Base-by-base conservation (phyloP, 1,284 basidiomycete species). In the Tilletia caries region DNA sequence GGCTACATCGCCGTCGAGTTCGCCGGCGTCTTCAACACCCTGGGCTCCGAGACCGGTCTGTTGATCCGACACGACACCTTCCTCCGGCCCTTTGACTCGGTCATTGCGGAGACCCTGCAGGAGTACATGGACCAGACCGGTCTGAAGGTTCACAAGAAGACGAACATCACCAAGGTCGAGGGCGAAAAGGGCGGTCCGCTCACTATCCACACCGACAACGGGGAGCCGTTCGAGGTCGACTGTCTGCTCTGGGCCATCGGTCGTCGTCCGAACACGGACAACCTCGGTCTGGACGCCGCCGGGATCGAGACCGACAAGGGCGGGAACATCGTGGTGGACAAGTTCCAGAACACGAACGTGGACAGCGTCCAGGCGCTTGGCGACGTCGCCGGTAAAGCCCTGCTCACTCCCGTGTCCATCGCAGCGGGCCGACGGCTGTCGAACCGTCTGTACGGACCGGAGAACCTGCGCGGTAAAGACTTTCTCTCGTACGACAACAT, bases 371-470 rank as follows among this genome's bases (percentile, higher is more conserved):
- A 88, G 67, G 89, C 93, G 3, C 90, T 98, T 71, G 96, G 95
- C 10, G 95, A 99, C 83, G 92, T 95, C 18, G 89, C 89, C 74
- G 95, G 95, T 71, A 95, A 95, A 85, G 92, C 89, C 29, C 86
- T 95, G 33, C 87, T 99, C 71, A 99, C 95, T 0, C 95, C 96
- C n/a, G 96, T 99, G 5, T 96, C 95, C 27, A 96, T 99, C 72
- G 95, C 95, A 64, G 96, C 96, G 4, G 95, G 94, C 29, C 87
- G 95, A 69, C 86, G 93, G 72, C 85, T 98, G 48, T 88, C 90
- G 65, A 98, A 98, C 86, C 87, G 96, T 66, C 85, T 98, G 67
- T 98, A 93, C 82, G 58, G 58, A 18, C 58, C 58, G 13, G 58
- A 62, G 0, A 33, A 37, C 33, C 27, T 62, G 5, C 58, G 58